A percentile compares a stretch with the other conserved stretches of the same genome.
Evolutionary conservation across 139 green algal genomes (phyloP).

Genomic region (Chlamydomonas sp.): DNA sequence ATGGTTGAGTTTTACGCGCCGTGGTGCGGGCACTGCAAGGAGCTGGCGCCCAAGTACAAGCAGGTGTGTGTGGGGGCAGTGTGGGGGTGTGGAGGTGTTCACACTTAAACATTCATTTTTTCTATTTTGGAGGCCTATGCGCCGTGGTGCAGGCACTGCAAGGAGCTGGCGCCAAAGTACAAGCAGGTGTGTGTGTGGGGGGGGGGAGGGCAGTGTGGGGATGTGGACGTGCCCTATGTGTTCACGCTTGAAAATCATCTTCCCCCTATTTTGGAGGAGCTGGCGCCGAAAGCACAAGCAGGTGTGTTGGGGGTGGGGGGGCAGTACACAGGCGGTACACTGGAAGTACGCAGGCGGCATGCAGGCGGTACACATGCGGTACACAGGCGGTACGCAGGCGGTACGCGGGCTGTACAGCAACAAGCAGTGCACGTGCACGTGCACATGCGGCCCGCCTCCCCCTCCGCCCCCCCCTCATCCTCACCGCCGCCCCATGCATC

Average conservation of each 20-base stretch:
- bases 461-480: too few species aligned
- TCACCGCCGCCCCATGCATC: too few species aligned
- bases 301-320: too few species aligned
- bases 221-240: background rate
- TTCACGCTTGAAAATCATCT: too few species aligned
- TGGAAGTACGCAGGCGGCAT: too few species aligned
- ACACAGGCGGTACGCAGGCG: too few species aligned
- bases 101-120: too few species aligned
- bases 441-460: too few species aligned
- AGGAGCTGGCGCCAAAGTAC: constrained; percentile 68
- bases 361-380: too few species aligned
- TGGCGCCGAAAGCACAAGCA: constrained; percentile 49
- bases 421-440: too few species aligned
- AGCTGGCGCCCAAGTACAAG: constrained; percentile 67
- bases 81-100: background rate
- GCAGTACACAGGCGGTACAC: too few species aligned
- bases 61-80: constrained; percentile 26
- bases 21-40: constrained; percentile 62
- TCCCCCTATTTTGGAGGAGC: constrained; percentile 43
- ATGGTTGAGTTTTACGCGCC: constrained; percentile 72
- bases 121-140: constrained; percentile 69
- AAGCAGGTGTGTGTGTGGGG: constrained; percentile 27
- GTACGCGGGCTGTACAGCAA: too few species aligned
- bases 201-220: background rate
- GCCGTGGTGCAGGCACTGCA: constrained; percentile 62